Evolutionary conservation across 768 basidiomycete species (phyloP).

Genomic region (Solioccasus polychromus): DNA sequence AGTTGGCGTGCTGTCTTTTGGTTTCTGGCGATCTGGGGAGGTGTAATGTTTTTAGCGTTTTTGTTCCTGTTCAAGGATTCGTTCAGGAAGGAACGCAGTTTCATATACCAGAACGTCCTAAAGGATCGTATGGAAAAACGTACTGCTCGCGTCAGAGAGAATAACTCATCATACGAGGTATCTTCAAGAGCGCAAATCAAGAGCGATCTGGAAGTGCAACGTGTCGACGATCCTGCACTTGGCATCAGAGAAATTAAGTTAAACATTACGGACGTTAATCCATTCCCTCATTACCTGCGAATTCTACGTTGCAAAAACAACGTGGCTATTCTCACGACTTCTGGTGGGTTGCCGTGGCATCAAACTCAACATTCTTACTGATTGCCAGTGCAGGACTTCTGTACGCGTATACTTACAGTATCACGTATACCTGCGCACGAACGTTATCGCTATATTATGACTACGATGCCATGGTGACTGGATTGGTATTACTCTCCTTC

Average conservation of each 20-base stretch:
- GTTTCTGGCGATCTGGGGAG: conserved; percentile 70
- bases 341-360: conserved; percentile 24
- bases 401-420: conserved; percentile 67
- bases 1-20: conserved; percentile 86
- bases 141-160: conserved; percentile 4
- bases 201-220: conserved; percentile 25
- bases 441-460: conserved; percentile 64
- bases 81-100: conserved; percentile 78
- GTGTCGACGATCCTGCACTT: conserved; percentile 7
- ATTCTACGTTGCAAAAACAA: conserved; percentile 69
- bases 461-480: conserved; percentile 70
- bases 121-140: conserved; percentile 36
- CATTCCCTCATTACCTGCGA: conserved; percentile 57
- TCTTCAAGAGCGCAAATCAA: conserved; percentile 3
- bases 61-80: conserved; percentile 76
- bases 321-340: conserved; percentile 46
- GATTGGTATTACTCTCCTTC: conserved; percentile 75
- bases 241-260: conserved; percentile 44
- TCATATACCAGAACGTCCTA: conserved; percentile 70
- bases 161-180: conserved; percentile 1
- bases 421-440: conserved; percentile 73
- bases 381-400: conserved; percentile 48
- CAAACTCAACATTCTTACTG: neutral
- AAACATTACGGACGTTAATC: conserved; percentile 69
- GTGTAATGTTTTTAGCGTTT: conserved; percentile 53